Conservation (phyloP, 2,329 filamentous ascomycete genomes). For the Colletotrichum sp. region DNA sequence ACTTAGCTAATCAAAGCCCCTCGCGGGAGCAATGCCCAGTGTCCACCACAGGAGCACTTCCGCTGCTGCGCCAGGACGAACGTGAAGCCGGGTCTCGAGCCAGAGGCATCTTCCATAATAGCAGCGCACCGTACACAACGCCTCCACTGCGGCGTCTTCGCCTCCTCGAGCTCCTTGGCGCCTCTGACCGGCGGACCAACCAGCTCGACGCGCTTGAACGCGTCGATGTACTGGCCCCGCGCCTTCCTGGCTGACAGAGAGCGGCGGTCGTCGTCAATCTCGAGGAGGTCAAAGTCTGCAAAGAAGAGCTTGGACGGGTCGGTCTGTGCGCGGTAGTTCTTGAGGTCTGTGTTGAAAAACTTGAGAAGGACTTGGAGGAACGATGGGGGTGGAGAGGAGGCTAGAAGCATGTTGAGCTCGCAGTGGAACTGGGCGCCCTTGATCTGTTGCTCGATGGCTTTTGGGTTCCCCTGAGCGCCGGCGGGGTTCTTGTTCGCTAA, state of each 20-base stretch:
- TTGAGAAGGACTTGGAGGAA: slow-evolving; percentile 67
- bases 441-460: slow-evolving; percentile 47
- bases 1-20: slow-evolving; percentile 18
- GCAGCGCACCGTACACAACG: slow-evolving; percentile 65
- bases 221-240: slow-evolving; percentile 50
- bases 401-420: slow-evolving; percentile 59
- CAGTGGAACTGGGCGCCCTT: slow-evolving; percentile 53
- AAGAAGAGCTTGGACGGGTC: slow-evolving; percentile 75
- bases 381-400: slow-evolving; percentile 45
- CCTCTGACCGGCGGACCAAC: neutral
- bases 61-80: slow-evolving; percentile 61
- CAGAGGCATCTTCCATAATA: slow-evolving; percentile 67
- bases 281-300: slow-evolving; percentile 72
- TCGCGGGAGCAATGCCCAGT: slow-evolving; percentile 51
- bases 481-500: slow-evolving; percentile 52
- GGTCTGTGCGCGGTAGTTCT: slow-evolving; percentile 60
- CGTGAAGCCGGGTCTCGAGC: slow-evolving; percentile 51
- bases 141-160: slow-evolving; percentile 40
- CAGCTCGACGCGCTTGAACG: slow-evolving; percentile 66
- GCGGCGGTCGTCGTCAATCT: slow-evolving; percentile 62
- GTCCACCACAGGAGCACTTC: slow-evolving; percentile 59
- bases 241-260: slow-evolving; percentile 46
- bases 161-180: slow-evolving; percentile 44
- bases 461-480: slow-evolving; percentile 38
- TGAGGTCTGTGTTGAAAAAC: slow-evolving; percentile 65